Evolutionary conservation across 345 rosid genomes (phyloP).

Genomic region (Populus davidiana): DNA sequence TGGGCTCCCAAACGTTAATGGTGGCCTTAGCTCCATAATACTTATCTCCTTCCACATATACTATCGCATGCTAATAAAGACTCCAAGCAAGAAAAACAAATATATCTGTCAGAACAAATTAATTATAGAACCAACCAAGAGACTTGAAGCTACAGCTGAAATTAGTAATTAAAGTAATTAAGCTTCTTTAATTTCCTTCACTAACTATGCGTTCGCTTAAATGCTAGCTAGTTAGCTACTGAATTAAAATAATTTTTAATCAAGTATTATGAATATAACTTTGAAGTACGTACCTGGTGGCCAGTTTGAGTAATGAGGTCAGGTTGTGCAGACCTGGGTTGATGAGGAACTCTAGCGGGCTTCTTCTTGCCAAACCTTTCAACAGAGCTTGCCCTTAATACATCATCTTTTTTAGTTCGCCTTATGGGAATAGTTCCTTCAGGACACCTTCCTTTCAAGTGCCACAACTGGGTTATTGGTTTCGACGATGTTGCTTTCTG

Average conservation of each 20-base stretch:
- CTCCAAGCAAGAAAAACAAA: slow-evolving; percentile 14
- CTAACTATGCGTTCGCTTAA: too few species aligned
- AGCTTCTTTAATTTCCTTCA: too few species aligned
- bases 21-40: slow-evolving; percentile 94
- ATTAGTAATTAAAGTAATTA: too few species aligned
- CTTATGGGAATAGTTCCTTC: slow-evolving; percentile 82
- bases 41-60: slow-evolving; percentile 81
- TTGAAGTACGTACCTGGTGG: slow-evolving; percentile 59
- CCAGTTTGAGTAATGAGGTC: slow-evolving; percentile 75
- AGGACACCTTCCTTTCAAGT: slow-evolving; percentile 64
- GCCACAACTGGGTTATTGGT: slow-evolving; percentile 78
- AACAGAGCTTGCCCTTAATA: slow-evolving; percentile 81
- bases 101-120: neutral
- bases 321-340: slow-evolving; percentile 84
- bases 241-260: too few species aligned
- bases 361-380: slow-evolving; percentile 90
- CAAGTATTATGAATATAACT: neutral
- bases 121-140: too few species aligned
- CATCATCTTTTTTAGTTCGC: slow-evolving; percentile 76
- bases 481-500: slow-evolving; percentile 17
- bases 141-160: too few species aligned
- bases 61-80: slow-evolving; percentile 75
- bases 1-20: slow-evolving; percentile 92
- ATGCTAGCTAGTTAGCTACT: too few species aligned
- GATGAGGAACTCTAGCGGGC: slow-evolving; percentile 53